A percentile compares a stretch with the other conserved stretches of the same genome.
These are phyloP conservation scores for Populus hybrid DNA, from an alignment of 441 rosid species.

Conservation along the genomic window DNA sequence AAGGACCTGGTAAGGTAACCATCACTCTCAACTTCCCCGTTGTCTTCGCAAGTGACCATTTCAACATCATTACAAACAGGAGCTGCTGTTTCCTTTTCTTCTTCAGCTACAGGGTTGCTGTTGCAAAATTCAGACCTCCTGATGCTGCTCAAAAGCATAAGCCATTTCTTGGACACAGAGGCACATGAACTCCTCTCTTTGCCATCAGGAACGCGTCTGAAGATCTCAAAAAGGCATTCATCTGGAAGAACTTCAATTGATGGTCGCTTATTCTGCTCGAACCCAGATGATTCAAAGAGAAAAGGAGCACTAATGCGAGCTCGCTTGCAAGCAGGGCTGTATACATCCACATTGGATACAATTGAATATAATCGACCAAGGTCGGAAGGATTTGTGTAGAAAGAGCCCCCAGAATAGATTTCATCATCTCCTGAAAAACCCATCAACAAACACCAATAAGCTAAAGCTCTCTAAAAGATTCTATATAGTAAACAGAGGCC, in stretches of 20 bases:
- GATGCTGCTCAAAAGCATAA: constrained; percentile 60
- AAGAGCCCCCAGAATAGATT: constrained; percentile 45
- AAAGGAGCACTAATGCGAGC: constrained; percentile 50
- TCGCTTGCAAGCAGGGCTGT: constrained; percentile 73
- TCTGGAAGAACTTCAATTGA: constrained; percentile 80
- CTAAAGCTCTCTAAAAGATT: constrained; percentile 8
- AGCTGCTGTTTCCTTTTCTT: constrained; percentile 11
- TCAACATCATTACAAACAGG: constrained; percentile 31
- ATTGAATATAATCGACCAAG: constrained; percentile 40
- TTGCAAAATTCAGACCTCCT: constrained; percentile 42
- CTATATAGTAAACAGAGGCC: not conserved
- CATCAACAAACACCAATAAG: constrained; percentile 21
- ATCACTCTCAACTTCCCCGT: constrained; percentile 29
- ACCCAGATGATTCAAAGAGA: constrained; percentile 27
- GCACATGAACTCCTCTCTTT: constrained; percentile 73
- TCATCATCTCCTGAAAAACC: constrained; percentile 59
- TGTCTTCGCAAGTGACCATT: constrained; percentile 40
- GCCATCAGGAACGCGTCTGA: constrained; percentile 63
- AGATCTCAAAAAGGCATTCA: constrained; percentile 88
- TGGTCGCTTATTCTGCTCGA: constrained; percentile 41
- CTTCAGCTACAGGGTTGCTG: constrained; percentile 1
- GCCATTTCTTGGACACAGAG: constrained; percentile 88
- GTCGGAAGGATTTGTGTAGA: constrained; percentile 39
- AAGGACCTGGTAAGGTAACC: constrained; percentile 69
- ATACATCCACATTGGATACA: constrained; percentile 43